These are phyloP conservation scores for Aspergillus thermomutatus DNA, from an alignment of 2,329 filamentous ascomycete genomes.

Conservation along the genomic window DNA sequence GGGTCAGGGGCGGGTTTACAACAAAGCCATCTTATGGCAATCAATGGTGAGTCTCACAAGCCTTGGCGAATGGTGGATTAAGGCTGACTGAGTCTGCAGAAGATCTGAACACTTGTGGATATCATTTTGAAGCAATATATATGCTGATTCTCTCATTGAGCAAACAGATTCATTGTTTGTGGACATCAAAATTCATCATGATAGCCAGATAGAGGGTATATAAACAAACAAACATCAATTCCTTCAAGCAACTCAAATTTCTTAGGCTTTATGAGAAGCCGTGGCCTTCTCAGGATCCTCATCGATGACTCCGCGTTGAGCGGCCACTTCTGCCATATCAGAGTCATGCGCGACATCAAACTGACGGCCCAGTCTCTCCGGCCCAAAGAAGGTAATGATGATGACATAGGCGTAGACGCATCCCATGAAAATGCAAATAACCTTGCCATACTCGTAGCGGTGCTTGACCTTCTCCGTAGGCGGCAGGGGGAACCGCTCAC, in stretches of 20 bases:
- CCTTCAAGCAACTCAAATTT: not conserved
- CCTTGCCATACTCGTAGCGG: conserved; percentile 73
- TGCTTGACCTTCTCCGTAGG: conserved; percentile 47
- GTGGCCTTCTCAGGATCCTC: conserved; percentile 30
- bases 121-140: not conserved
- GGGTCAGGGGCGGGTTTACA: no score
- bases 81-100: not conserved
- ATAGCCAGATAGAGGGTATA: not conserved
- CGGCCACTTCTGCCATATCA: conserved; percentile 45
- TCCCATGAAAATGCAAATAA: conserved; percentile 89
- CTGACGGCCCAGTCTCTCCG: conserved; percentile 46
- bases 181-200: not conserved
- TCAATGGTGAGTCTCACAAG: not conserved
- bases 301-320: conserved; percentile 27
- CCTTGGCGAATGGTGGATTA: not conserved
- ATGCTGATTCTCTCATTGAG: not conserved
- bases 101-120: not conserved
- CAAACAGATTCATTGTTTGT: not conserved
- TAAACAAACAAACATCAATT: not conserved
- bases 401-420: conserved; percentile 68
- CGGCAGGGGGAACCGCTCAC: conserved; percentile 69
- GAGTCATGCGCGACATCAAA: conserved; percentile 48
- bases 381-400: conserved; percentile 46
- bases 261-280: not conserved
- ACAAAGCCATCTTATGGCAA: not conserved